Base-by-base conservation (phyloP, 1,284 basidiomycete genomes). In the Trametes polyzona region DNA sequence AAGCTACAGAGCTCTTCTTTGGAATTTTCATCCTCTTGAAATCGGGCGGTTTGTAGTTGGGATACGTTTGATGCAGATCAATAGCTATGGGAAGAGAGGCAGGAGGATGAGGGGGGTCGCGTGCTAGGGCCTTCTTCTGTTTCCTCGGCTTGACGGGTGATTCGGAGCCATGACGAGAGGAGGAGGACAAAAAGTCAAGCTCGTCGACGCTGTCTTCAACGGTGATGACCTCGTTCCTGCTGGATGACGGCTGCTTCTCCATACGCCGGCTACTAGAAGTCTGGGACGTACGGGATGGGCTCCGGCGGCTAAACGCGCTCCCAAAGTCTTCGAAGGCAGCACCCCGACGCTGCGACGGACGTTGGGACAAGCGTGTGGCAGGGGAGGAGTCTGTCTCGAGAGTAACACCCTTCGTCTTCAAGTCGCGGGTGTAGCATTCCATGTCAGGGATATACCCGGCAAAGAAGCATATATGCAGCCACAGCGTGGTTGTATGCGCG, bases 71-170 rank as follows among this genome's bases (percentile, higher is more conserved):
- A 49, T 72, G 69, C 33, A 43, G 41, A 58, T 64, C 59, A 44
- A 67, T 54, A 43, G 49, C 24, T 62, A 73, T 6, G 65, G 57
- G 11, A 9, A 66, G 1, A 55, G 65, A 17, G 63, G 60, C 8
- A 51, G 54, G 47, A 19, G n/a, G 17, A n/a, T 29, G 17, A 24
- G 6, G 32, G 24, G 37, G 7, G 17, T 32, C 12, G 29, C 9
- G 27, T 35, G 26, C n/a, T n/a, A n/a, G n/a, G n/a, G n/a, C 32
- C 41, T 58, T 33, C 21, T 14, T 16, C 16, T n/a, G 44, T 14
- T 32, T 47, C 56, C 36, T 55, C n/a, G 47, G 36, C 24, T 56
- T 58, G 37, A 36, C 32, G 0, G 61, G 58, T 8, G 61, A 55
- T 33, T 36, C 43, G 16, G 61, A 65, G 12, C 47, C 35, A 23